Evolutionary conservation across 306 rosid genomes (phyloP), one percentile per base, ranked within the genome.

Genomic region (Medicago ruthenica): DNA sequence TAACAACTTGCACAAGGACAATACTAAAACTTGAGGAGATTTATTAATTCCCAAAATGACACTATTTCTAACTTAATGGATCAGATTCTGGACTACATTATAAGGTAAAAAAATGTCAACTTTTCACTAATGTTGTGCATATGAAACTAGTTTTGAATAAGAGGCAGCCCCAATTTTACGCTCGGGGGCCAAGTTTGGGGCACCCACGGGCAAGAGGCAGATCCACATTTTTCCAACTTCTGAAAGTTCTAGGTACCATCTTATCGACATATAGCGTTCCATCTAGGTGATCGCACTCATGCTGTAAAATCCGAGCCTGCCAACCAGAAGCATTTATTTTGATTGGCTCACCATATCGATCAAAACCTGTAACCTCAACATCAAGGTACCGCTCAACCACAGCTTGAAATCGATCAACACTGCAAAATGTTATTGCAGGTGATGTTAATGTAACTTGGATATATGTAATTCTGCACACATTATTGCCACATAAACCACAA

Each of bases 251-350:
- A n/a, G 94, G 88, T 31, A 86, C 75, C 98, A 93, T 93, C 89
- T 84, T 93, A 83, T 93, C 97, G 8, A 91, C 96, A 67, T 89
- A 93, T 14, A 93, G 67, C 9, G 91, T 89, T 70, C 98, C 98
- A 12, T 89, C 94, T 81, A 93, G 75, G 82, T 93, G 98, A 83
- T 93, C 97, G 71, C 92, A 93, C 79, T 93, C 98, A 7, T 93
- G 97, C 37, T 93, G 98, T 72, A 93, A 83, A 80, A 93, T 89
- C 13, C 97, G 86, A 4, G 98, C 98, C 83, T 93, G 96, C 98
- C 98, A 93, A 0, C 97, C 96, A 0, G 91, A 87, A 70, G 94
- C 97, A 37, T 72, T 81, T 68, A 91, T 63, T 78, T 83, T 89
- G 76, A 91, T 86, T 11, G 91, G 87, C 4, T 69, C 73, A 5